These are phyloP conservation scores for Annulohypoxylon stygium DNA, from an alignment of 495 filamentous ascomycete species.

Conservation along the genomic window DNA sequence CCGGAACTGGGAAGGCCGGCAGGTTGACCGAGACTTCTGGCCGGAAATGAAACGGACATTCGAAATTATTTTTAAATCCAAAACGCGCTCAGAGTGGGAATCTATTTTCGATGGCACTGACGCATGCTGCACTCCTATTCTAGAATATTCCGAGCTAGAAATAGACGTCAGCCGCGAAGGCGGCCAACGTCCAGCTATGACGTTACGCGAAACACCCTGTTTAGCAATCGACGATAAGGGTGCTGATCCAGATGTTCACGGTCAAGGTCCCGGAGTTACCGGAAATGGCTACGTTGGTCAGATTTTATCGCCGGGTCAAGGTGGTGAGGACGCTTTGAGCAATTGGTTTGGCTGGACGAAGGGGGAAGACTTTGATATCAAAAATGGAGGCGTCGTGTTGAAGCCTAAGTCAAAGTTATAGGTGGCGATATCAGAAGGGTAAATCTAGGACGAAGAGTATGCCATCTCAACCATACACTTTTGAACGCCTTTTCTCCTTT, in stretches of 20 bases:
- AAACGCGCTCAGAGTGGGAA: slow-evolving; percentile 87
- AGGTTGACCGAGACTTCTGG: slow-evolving; percentile 74
- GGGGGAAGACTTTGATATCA: slow-evolving; percentile 76
- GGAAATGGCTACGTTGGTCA: slow-evolving; percentile 74
- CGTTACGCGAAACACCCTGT: slow-evolving; percentile 74
- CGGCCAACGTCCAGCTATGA: slow-evolving; percentile 82
- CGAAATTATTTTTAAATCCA: slow-evolving; percentile 73
- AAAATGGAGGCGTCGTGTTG: slow-evolving; percentile 69
- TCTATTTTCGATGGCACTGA: slow-evolving; percentile 86
- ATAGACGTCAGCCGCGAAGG: slow-evolving; percentile 66
- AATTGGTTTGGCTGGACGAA: slow-evolving; percentile 84
- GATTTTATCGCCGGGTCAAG: slow-evolving; percentile 72
- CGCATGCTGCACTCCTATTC: slow-evolving; percentile 90
- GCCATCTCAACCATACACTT: slow-evolving; percentile 12
- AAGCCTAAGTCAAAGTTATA: slow-evolving; percentile 66
- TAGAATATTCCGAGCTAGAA: slow-evolving; percentile 80
- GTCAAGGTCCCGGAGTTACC: slow-evolving; percentile 63
- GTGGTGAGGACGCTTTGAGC: slow-evolving; percentile 76
- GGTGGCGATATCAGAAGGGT: slow-evolving; percentile 13
- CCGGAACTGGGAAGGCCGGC: slow-evolving; percentile 64
- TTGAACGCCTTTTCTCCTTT: slow-evolving; percentile 20
- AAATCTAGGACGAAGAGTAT: slow-evolving; percentile 17
- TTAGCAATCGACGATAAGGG: slow-evolving; percentile 62
- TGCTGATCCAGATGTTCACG: slow-evolving; percentile 50
- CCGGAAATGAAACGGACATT: slow-evolving; percentile 71